These are phyloP conservation scores for Paecilomyces sp. DNA, from an alignment of 2,329 filamentous ascomycete genomes.

Conservation along the genomic window DNA sequence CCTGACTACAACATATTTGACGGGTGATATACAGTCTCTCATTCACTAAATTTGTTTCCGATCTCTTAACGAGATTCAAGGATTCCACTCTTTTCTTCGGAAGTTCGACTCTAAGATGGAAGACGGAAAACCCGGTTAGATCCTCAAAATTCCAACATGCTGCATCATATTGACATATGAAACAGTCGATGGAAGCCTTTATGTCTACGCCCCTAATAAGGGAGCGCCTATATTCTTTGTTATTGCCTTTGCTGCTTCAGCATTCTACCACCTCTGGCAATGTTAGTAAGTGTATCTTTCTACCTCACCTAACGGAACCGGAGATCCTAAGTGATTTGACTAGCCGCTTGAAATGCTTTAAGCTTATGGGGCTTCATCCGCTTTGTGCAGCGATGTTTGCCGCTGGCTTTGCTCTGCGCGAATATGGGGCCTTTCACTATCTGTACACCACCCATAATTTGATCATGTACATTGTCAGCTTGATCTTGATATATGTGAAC, in stretches of 20 bases:
- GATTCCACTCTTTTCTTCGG: neutral
- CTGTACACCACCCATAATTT: slow-evolving; percentile 28
- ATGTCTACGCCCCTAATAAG: slow-evolving; percentile 36
- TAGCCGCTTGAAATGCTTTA: slow-evolving; percentile 52
- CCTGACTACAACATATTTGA: neutral
- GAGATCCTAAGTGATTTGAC: neutral
- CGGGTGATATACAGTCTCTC: too few relatives aligned
- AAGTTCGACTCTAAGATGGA: neutral
- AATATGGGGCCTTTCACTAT: slow-evolving; percentile 47
- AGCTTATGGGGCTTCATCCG: slow-evolving; percentile 48
- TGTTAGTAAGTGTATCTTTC: slow-evolving; percentile 40
- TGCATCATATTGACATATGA: slow-evolving; percentile 6
- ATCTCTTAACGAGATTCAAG: neutral
- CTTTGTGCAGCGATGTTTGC: slow-evolving; percentile 50
- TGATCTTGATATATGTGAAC: slow-evolving; percentile 29
- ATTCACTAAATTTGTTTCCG: too few relatives aligned
- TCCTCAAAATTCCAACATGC: neutral
- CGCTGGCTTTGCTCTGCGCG: slow-evolving; percentile 49
- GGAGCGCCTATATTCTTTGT: slow-evolving; percentile 35
- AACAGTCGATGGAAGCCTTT: slow-evolving; percentile 27
- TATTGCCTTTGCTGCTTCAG: slow-evolving; percentile 32
- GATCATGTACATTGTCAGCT: slow-evolving; percentile 41
- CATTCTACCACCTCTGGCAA: slow-evolving; percentile 45
- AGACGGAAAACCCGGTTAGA: neutral
- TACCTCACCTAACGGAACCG: slow-evolving; percentile 1